Evolutionary conservation across 352 stramenopile species (phyloP).

Genomic region (Thraustotheca clavata): DNA sequence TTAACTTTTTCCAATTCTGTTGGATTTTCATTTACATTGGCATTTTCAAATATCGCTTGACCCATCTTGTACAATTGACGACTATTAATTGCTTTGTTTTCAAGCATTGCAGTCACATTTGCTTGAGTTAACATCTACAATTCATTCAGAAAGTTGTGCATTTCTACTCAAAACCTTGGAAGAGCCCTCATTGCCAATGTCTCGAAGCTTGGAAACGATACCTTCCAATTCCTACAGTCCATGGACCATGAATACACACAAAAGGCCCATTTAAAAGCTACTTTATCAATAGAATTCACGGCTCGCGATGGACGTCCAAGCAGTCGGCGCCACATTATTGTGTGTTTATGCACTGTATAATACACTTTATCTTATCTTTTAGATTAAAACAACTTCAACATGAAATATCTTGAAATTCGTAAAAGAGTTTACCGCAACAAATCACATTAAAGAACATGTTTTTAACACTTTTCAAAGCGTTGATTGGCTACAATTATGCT

Average conservation of each 20-base stretch:
- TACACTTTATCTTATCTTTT: neutral
- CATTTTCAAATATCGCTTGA: conserved; percentile 82
- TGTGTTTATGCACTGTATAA: neutral
- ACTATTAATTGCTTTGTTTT: neutral
- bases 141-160: neutral
- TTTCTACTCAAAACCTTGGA: neutral
- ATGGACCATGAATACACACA: neutral
- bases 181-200: conserved; percentile 7
- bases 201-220: conserved; percentile 4
- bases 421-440: no score
- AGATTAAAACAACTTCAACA: no score
- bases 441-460: no score
- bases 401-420: no score
- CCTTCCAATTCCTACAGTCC: conserved; percentile 4
- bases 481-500: no score
- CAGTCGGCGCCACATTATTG: conserved; percentile 5
- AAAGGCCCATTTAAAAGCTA: neutral
- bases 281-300: conserved; percentile 7
- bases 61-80: conserved; percentile 57
- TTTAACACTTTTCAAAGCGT: no score
- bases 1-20: conserved; percentile 63
- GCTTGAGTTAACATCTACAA: conserved; percentile 2
- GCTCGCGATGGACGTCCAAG: neutral
- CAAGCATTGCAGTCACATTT: neutral
- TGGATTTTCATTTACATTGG: conserved; percentile 31